phyloP scores from a whole-genome alignment of 1,284 basidiomycete species.

The Puccinia novopanici region DNA sequence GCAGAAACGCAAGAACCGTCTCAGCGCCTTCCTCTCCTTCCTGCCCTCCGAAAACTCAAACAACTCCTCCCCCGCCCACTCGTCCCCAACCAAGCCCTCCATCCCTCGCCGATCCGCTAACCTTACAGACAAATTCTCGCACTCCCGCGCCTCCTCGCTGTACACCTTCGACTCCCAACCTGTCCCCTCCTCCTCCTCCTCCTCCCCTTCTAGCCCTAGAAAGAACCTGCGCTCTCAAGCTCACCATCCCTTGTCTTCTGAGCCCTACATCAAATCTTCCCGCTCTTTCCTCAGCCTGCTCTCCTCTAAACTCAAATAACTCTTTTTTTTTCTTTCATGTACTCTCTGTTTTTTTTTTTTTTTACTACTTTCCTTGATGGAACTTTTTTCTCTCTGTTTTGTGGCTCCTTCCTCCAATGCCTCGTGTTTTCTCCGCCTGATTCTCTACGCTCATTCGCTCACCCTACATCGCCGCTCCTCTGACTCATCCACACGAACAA shows the following conservation, averaged over 20 bases:
- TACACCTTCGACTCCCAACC: not conserved
- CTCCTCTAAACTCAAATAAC: conserved; percentile 28
- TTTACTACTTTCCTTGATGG: too few relatives aligned
- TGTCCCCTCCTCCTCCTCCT: not conserved
- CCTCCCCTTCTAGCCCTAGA: not conserved
- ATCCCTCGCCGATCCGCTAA: too few relatives aligned
- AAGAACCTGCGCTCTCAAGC: too few relatives aligned
- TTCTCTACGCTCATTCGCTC: too few relatives aligned
- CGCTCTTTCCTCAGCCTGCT: conserved; percentile 21
- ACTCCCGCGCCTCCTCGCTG: not conserved
- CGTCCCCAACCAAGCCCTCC: not conserved
- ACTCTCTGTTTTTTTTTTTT: not conserved
- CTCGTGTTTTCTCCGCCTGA: too few relatives aligned
- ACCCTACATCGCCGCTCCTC: too few relatives aligned
- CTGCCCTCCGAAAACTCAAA: not conserved
- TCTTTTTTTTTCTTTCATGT: too few relatives aligned
- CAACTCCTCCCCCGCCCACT: not conserved
- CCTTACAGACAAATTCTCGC: not conserved
- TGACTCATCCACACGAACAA: too few relatives aligned
- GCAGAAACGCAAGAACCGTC: not conserved
- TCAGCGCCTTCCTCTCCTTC: conserved; percentile 10
- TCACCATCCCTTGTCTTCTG: too few relatives aligned
- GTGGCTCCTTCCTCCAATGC: too few relatives aligned
- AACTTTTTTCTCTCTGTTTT: too few relatives aligned
- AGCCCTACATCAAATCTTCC: not conserved